phyloP scores from a whole-genome alignment of 2,329 filamentous ascomycete species.

The Mycosphaerelloides madeirae region DNA sequence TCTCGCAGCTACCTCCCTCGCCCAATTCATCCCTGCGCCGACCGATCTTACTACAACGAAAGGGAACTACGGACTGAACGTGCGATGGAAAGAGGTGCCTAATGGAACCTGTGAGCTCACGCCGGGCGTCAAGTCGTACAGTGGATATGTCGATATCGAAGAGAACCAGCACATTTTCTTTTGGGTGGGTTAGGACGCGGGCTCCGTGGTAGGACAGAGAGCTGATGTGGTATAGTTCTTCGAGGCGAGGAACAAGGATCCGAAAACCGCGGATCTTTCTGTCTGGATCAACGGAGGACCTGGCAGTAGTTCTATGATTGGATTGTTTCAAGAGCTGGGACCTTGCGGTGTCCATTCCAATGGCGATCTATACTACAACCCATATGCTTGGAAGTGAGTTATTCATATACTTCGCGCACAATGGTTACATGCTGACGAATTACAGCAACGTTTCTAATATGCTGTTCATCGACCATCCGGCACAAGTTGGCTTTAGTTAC shows the following conservation, averaged over 20 bases:
- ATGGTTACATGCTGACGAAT: conserved; percentile 30
- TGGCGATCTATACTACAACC: conserved; percentile 52
- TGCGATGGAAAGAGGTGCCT: conserved; percentile 56
- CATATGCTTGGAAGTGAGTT: conserved; percentile 55
- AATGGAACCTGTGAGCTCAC: conserved; percentile 45
- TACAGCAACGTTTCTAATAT: conserved; percentile 55
- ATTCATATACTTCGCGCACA: neutral
- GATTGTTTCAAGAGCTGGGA: conserved; percentile 49
- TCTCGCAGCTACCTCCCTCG: conserved; percentile 5
- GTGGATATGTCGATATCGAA: conserved; percentile 34
- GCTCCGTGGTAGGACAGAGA: too few species aligned
- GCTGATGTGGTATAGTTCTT: conserved; percentile 41
- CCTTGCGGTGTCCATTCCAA: conserved; percentile 41
- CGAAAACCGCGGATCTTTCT: conserved; percentile 51
- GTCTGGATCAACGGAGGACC: conserved; percentile 50
- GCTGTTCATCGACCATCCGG: conserved; percentile 67
- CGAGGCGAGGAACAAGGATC: conserved; percentile 48
- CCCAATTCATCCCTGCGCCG: conserved; percentile 45
- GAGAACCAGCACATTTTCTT: conserved; percentile 53
- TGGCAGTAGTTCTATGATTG: conserved; percentile 55
- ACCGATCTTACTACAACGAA: conserved; percentile 41
- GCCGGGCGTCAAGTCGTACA: conserved; percentile 48
- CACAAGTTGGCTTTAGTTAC: conserved; percentile 57
- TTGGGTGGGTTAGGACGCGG: conserved; percentile 39
- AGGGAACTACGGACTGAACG: conserved; percentile 46